Evolutionary conservation across 352 stramenopile species (phyloP).

Genomic region (Blastocystis sp.): DNA sequence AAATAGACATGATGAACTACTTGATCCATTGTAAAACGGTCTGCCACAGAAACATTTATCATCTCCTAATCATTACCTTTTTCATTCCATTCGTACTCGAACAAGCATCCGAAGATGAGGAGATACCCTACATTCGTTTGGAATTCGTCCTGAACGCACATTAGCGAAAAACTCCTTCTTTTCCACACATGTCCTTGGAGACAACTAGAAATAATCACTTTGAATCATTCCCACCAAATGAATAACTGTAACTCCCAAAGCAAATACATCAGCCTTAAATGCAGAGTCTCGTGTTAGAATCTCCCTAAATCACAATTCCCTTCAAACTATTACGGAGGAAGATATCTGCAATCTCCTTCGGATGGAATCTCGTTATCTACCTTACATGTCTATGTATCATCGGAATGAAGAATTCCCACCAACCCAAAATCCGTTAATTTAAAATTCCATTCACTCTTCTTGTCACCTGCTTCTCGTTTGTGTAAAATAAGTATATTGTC

Average conservation of each 20-base stretch:
- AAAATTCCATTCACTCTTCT: not conserved
- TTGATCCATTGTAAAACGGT: conserved; percentile 12
- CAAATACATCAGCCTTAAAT: conserved; percentile 44
- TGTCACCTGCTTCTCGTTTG: not conserved
- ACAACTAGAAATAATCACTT: not conserved
- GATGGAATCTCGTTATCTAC: not conserved
- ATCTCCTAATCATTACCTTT: not conserved
- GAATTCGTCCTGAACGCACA: conserved; percentile 43
- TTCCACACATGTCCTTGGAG: not conserved
- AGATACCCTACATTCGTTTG: not conserved
- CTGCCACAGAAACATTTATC: not conserved
- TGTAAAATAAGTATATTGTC: conserved; percentile 72
- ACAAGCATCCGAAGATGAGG: conserved; percentile 38
- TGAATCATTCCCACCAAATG: not conserved
- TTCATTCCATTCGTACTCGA: not conserved
- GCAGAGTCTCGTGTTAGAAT: conserved; percentile 2
- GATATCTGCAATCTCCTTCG: conserved; percentile 7
- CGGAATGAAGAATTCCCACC: not conserved
- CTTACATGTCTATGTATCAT: not conserved
- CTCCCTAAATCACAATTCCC: not conserved
- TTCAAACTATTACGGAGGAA: not conserved
- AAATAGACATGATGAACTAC: conserved; percentile 21
- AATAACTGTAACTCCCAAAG: conserved; percentile 9
- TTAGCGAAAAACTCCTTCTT: conserved; percentile 13
- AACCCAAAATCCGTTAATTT: conserved; percentile 51